Conservation (phyloP, 192 early-diverging fungal species). For the Coemansia umbellata region DNA sequence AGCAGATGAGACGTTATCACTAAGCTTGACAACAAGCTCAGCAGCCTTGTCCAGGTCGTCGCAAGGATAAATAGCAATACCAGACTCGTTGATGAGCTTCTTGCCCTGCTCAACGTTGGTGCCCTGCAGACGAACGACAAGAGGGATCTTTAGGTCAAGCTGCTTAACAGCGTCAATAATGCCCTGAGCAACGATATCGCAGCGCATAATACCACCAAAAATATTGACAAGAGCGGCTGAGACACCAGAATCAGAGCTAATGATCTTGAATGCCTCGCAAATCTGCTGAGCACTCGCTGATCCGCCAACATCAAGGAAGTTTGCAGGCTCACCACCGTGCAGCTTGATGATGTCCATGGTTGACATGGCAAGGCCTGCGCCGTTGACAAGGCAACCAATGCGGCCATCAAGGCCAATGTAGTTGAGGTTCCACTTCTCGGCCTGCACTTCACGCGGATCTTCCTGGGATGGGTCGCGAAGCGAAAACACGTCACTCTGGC, state of each 20-base stretch:
- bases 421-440: conserved; percentile 96
- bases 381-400: conserved; percentile 98
- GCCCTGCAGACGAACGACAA: conserved; percentile 95
- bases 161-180: conserved; percentile 93
- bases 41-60: conserved; percentile 98
- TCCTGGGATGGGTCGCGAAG: conserved; percentile 94
- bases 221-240: conserved; percentile 99
- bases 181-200: conserved; percentile 97
- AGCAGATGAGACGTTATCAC: conserved; percentile 49
- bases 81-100: conserved; percentile 87
- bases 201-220: conserved; percentile 99
- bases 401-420: conserved; percentile 99
- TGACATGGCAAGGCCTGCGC: conserved; percentile 98
- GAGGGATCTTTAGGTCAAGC: conserved; percentile 88
- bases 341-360: conserved; percentile 99
- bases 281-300: conserved; percentile 93
- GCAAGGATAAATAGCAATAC: conserved; percentile 85
- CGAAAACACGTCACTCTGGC: conserved; percentile 84
- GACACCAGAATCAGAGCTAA: conserved; percentile 93
- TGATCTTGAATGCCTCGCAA: conserved; percentile 99
- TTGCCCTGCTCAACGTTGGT: conserved; percentile 84
- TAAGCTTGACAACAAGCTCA: conserved; percentile 52
- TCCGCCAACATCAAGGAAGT: conserved; percentile 99
- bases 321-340: conserved; percentile 96
- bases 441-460: conserved; percentile 95